Evolutionary conservation across 805 yeast genomes (phyloP).

Genomic region (Monosporozyma siamensis): DNA sequence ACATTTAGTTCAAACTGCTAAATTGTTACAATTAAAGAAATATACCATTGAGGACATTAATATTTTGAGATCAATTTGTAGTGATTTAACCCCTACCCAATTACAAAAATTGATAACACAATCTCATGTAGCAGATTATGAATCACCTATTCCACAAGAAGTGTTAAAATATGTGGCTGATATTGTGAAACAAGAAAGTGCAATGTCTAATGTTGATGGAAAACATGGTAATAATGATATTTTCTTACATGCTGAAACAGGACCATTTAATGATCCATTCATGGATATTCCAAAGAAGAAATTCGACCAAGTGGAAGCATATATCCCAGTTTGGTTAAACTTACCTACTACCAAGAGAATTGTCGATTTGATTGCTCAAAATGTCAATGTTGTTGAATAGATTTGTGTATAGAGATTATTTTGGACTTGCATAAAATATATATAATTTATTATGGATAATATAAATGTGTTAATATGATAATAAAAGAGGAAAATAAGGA

Average conservation of each 20-base stretch:
- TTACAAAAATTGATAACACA: slow-evolving; percentile 85
- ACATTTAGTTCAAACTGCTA: slow-evolving; percentile 87
- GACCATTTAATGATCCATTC: slow-evolving; percentile 77
- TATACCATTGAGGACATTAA: slow-evolving; percentile 82
- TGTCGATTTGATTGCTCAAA: slow-evolving; percentile 78
- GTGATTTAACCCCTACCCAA: slow-evolving; percentile 89
- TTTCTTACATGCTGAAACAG: slow-evolving; percentile 60
- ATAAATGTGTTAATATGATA: too few species aligned
- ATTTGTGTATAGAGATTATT: too few species aligned
- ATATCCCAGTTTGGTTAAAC: slow-evolving; percentile 89
- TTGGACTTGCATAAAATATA: too few species aligned
- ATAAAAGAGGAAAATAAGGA: too few species aligned
- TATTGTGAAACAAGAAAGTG: slow-evolving; percentile 49
- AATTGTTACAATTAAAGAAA: slow-evolving; percentile 84
- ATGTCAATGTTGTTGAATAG: slow-evolving; percentile 51
- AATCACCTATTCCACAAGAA: slow-evolving; percentile 78
- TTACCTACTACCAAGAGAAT: slow-evolving; percentile 83
- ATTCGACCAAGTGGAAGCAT: slow-evolving; percentile 74
- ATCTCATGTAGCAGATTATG: slow-evolving; percentile 89
- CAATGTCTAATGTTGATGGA: slow-evolving; percentile 38
- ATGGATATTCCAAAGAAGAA: slow-evolving; percentile 66
- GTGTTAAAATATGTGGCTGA: slow-evolving; percentile 76
- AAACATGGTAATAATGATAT: slow-evolving; percentile 44
- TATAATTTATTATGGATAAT: too few species aligned
- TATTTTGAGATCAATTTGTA: slow-evolving; percentile 88